A percentile compares a stretch with the other conserved stretches of the same genome.
These are phyloP conservation scores for Salix purpurea DNA, from an alignment of 345 rosid species.

Conservation along the genomic window DNA sequence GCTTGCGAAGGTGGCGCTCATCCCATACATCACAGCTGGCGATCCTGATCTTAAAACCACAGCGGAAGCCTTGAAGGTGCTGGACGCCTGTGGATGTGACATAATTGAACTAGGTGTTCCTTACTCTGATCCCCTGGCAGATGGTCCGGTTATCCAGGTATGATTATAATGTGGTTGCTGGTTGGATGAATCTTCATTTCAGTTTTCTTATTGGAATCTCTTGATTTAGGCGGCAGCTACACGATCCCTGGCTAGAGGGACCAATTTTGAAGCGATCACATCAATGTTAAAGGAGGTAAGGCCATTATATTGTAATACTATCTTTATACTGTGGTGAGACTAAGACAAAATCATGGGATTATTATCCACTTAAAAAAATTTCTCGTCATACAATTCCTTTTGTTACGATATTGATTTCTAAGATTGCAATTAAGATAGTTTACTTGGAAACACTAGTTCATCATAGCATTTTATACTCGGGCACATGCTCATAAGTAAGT, in stretches of 20 bases:
- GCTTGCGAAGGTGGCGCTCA: constrained; percentile 63
- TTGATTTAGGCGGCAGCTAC: constrained; percentile 78
- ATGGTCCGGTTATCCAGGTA: constrained; percentile 96
- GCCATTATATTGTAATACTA: background rate
- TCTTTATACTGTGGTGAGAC: background rate
- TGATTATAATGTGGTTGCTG: background rate
- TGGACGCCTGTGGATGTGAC: constrained; percentile 72
- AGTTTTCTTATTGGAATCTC: constrained; percentile 13
- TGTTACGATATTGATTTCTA: background rate
- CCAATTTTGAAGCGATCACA: constrained; percentile 59
- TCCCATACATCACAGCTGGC: constrained; percentile 93
- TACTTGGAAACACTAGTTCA: background rate
- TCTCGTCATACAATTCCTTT: background rate
- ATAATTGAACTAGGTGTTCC: constrained; percentile 85
- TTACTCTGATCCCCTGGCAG: constrained; percentile 89
- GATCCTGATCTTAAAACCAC: constrained; percentile 97
- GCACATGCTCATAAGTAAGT: background rate
- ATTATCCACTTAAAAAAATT: background rate
- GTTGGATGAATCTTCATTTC: background rate
- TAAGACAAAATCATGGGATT: background rate
- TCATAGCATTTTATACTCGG: too few species aligned
- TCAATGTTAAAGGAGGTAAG: constrained; percentile 78
- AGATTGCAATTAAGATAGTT: background rate
- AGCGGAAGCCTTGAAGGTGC: constrained; percentile 75
- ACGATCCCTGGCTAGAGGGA: constrained; percentile 70